Conservation (phyloP, 257 asterid species). For the Fraxinus americana region DNA sequence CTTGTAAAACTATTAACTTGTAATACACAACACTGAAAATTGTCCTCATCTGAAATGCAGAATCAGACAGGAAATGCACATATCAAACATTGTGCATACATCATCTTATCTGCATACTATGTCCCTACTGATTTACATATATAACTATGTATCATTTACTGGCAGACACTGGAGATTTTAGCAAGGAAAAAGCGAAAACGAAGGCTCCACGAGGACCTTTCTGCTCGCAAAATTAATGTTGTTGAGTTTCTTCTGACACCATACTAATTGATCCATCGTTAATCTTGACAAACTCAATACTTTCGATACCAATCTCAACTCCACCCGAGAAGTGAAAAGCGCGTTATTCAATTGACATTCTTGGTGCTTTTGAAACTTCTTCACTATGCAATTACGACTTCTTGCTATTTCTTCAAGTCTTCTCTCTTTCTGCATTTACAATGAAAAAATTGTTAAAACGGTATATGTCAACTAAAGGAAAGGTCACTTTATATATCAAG, state of each 20-base stretch:
- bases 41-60: background rate
- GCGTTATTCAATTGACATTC: slow-evolving; percentile 29
- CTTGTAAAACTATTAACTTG: background rate
- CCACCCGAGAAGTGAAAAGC: slow-evolving; percentile 53
- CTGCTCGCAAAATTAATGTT: slow-evolving; percentile 55
- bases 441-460: too few species aligned
- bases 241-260: slow-evolving; percentile 73
- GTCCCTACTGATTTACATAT: background rate
- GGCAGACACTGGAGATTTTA: slow-evolving; percentile 19
- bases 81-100: background rate
- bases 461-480: too few species aligned
- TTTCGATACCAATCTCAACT: slow-evolving; percentile 58
- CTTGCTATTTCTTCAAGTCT: slow-evolving; percentile 53
- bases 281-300: slow-evolving; percentile 61
- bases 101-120: background rate
- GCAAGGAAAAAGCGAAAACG: slow-evolving; percentile 80
- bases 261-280: slow-evolving; percentile 52
- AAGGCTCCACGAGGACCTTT: slow-evolving; percentile 59
- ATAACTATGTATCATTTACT: background rate
- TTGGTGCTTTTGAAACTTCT: slow-evolving; percentile 54
- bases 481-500: too few species aligned
- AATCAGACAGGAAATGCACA: background rate
- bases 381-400: slow-evolving; percentile 73
- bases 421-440: slow-evolving; percentile 64
- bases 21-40: background rate